Evolutionary conservation across 179 eudicot species (phyloP).

Genomic region (Silene noctiflora): DNA sequence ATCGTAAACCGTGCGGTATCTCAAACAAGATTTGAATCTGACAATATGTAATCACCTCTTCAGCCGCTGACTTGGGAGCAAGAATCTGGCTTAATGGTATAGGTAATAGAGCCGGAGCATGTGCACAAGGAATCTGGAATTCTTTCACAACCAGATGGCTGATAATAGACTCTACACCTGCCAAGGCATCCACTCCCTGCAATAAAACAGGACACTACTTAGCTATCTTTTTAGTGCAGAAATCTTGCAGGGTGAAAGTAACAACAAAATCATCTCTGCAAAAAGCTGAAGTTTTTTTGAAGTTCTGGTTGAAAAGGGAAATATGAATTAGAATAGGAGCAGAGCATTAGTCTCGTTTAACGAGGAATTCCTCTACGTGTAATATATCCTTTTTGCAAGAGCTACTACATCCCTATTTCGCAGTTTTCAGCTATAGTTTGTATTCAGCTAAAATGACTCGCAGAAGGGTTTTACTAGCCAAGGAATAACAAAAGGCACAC

Average conservation of each 20-base stretch:
- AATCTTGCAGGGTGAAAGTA: not conserved
- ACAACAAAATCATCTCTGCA: not conserved
- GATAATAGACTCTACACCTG: slow-evolving; percentile 90
- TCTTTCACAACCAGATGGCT: slow-evolving; percentile 89
- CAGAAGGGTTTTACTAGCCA: not conserved
- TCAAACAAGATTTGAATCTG: not conserved
- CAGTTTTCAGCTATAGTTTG: not conserved
- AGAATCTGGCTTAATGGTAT: slow-evolving; percentile 50
- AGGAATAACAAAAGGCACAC: no score
- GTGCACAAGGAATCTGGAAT: slow-evolving; percentile 90
- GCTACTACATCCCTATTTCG: not conserved
- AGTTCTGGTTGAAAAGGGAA: not conserved
- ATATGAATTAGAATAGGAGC: not conserved
- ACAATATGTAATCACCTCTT: slow-evolving; percentile 53
- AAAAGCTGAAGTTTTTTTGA: not conserved
- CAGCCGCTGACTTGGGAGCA: slow-evolving; percentile 91
- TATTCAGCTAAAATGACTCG: not conserved
- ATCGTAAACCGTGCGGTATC: slow-evolving; percentile 3
- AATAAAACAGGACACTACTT: slow-evolving; percentile 21
- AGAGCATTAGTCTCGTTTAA: not conserved
- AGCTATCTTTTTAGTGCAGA: slow-evolving; percentile 15
- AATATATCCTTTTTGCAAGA: not conserved
- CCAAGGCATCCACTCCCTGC: slow-evolving; percentile 87
- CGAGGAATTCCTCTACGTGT: not conserved
- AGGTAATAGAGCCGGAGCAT: slow-evolving; percentile 87